phyloP scores from a whole-genome alignment of 2,329 filamentous ascomycete genomes.

The Chrysoporthe cubensis region DNA sequence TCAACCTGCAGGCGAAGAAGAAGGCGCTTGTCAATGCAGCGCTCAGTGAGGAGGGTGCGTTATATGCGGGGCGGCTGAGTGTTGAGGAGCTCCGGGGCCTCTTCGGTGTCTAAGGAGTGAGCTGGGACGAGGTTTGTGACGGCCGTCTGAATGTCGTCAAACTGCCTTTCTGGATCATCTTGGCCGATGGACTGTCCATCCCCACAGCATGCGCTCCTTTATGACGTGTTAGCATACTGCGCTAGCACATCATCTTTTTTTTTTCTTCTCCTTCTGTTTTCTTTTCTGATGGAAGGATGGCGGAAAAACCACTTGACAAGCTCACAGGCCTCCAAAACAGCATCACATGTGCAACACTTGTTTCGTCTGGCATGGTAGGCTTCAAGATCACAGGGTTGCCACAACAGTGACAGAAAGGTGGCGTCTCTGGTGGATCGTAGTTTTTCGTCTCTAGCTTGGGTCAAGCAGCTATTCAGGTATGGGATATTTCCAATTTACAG shows the following conservation, averaged over 20 bases:
- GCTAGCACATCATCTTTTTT: background rate
- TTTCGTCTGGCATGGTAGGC: too few species aligned
- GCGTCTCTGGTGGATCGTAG: too few species aligned
- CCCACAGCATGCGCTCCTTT: background rate
- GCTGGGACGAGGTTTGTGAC: background rate
- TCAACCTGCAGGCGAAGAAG: conserved; percentile 76
- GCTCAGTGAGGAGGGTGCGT: conserved; percentile 64
- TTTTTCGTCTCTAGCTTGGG: too few species aligned
- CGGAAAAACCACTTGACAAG: too few species aligned
- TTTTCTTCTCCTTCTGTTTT: background rate
- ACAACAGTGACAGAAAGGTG: too few species aligned
- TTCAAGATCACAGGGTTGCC: too few species aligned
- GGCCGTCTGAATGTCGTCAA: background rate
- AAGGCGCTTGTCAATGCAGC: conserved; percentile 73
- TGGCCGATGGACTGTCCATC: background rate
- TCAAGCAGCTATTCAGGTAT: background rate
- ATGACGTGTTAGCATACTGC: background rate
- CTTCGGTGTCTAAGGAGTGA: conserved; percentile 11
- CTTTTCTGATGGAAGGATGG: background rate
- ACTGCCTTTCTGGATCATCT: background rate
- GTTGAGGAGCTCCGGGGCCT: conserved; percentile 11
- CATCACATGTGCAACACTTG: too few species aligned
- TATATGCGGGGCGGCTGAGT: background rate
- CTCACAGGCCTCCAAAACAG: too few species aligned
- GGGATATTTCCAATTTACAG: background rate